A percentile compares a stretch with the other conserved stretches of the same genome.
Conservation (phyloP, 208 protist species). For the Acanthamoeba triangularis region DNA sequence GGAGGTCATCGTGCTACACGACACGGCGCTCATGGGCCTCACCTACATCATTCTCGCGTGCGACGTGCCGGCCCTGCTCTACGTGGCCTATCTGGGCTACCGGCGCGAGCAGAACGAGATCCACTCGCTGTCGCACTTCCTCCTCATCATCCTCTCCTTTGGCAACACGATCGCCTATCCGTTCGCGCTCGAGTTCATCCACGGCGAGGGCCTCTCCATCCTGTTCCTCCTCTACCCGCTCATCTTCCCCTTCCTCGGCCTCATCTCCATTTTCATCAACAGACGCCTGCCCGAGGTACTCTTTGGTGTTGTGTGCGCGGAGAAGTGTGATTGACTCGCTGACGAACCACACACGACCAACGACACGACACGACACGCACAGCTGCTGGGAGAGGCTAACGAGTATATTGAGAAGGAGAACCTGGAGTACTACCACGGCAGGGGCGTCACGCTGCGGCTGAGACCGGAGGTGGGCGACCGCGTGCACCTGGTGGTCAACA, state of each 20-base stretch:
- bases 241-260: slow-evolving; percentile 47
- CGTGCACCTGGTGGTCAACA: neutral
- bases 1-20: slow-evolving; percentile 26
- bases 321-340: neutral
- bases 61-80: slow-evolving; percentile 30
- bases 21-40: slow-evolving; percentile 46
- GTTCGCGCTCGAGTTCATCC: slow-evolving; percentile 47
- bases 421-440: slow-evolving; percentile 26
- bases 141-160: slow-evolving; percentile 53
- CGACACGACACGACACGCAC: neutral
- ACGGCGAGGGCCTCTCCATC: neutral
- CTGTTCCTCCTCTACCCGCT: slow-evolving; percentile 41
- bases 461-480: neutral
- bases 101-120: slow-evolving; percentile 8
- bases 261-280: slow-evolving; percentile 62
- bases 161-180: slow-evolving; percentile 62
- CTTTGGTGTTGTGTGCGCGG: neutral
- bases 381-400: slow-evolving; percentile 7
- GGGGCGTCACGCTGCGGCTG: slow-evolving; percentile 46
- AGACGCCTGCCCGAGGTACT: slow-evolving; percentile 15
- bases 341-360: neutral
- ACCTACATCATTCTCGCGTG: slow-evolving; percentile 46
- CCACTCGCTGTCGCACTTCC: slow-evolving; percentile 49
- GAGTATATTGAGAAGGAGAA: slow-evolving; percentile 39
- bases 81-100: slow-evolving; percentile 54